Evolutionary conservation across 192 early-diverging fungal species (phyloP).

Genomic region (Umbelopsis sp.): DNA sequence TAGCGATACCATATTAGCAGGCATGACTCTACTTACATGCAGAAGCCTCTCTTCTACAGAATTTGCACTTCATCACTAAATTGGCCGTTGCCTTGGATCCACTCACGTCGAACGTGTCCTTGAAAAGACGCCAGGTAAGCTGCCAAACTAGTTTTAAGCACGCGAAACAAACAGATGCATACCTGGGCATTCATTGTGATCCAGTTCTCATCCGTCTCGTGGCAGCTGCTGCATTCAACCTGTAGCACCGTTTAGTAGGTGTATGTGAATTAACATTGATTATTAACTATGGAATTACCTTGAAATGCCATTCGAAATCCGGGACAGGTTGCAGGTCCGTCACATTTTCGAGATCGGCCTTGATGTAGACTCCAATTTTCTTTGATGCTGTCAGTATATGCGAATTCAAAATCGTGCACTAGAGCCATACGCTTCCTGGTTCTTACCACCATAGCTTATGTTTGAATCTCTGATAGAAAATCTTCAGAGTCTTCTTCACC

Average conservation of each 20-base stretch:
- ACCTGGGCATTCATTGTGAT: conserved; percentile 65
- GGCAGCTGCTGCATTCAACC: conserved; percentile 79
- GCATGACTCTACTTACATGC: conserved; percentile 42
- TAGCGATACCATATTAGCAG: background rate
- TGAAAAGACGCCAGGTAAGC: background rate
- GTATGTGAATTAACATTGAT: background rate
- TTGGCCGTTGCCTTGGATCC: conserved; percentile 83
- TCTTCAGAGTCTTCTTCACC: too few species aligned
- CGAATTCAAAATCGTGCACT: background rate
- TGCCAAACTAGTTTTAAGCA: too few species aligned
- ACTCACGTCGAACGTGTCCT: conserved; percentile 63
- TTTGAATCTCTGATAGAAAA: background rate
- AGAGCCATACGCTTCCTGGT: background rate
- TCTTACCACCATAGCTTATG: background rate
- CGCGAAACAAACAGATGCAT: background rate
- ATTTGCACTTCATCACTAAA: conserved; percentile 90
- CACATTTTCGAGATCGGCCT: conserved; percentile 82
- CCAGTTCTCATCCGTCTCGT: conserved; percentile 70
- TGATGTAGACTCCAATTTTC: conserved; percentile 63
- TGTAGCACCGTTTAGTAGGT: conserved; percentile 17
- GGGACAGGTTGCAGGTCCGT: conserved; percentile 68
- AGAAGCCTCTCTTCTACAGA: conserved; percentile 77
- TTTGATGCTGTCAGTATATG: background rate
- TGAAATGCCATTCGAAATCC: conserved; percentile 70
- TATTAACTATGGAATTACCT: conserved; percentile 29